Evolutionary conservation across 2,329 filamentous ascomycete genomes (phyloP).

Genomic region (Periglandula ipomoeae): DNA sequence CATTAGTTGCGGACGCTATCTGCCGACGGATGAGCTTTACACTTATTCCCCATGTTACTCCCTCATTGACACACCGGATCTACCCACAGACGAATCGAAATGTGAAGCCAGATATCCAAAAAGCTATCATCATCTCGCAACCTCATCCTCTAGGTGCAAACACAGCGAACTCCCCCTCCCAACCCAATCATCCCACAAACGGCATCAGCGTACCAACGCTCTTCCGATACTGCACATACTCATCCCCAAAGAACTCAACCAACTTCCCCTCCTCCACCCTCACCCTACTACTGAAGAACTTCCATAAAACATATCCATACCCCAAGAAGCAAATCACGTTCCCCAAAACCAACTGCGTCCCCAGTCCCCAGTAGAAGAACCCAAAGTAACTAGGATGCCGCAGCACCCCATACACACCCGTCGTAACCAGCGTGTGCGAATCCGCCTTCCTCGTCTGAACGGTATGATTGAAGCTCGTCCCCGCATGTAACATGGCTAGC

Average conservation of each 20-base stretch:
- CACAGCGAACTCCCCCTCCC: neutral
- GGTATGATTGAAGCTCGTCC: constrained; percentile 83
- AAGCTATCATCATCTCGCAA: neutral
- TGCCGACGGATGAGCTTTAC: too few relatives aligned
- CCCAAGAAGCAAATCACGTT: constrained; percentile 70
- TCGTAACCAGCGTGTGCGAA: constrained; percentile 72
- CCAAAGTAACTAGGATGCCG: constrained; percentile 94
- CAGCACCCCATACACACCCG: constrained; percentile 65
- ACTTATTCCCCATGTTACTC: too few relatives aligned
- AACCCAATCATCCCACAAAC: constrained; percentile 33
- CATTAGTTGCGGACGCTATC: too few relatives aligned
- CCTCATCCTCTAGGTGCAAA: neutral
- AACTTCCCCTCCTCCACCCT: constrained; percentile 69
- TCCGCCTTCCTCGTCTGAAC: constrained; percentile 61
- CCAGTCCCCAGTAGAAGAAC: constrained; percentile 98
- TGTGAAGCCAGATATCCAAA: too few relatives aligned
- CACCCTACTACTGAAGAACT: constrained; percentile 72
- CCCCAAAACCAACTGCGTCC: constrained; percentile 82
- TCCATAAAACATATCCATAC: constrained; percentile 71
- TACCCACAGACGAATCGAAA: too few relatives aligned
- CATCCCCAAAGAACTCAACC: constrained; percentile 71
- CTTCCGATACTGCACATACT: constrained; percentile 67
- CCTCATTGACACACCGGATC: too few relatives aligned
- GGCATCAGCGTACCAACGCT: constrained; percentile 73
- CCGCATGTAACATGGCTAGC: constrained; percentile 82